Base-by-base conservation (phyloP, 306 rosid genomes). In the Acacia melanoxylon region DNA sequence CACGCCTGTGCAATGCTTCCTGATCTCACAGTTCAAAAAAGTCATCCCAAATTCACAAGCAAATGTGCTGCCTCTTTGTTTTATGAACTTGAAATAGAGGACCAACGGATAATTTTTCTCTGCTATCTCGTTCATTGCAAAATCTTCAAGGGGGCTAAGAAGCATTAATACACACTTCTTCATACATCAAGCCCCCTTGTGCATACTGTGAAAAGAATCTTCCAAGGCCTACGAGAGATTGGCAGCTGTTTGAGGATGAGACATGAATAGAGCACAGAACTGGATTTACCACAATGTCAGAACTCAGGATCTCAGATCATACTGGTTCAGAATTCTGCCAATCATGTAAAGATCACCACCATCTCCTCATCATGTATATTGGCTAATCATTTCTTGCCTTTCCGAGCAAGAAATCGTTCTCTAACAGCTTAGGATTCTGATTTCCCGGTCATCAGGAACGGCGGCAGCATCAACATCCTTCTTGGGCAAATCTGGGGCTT, bases 391-490 rank as follows among this genome's bases (percentile, higher is more conserved):
- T 95, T 92, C 45, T 86, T 91, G 81, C 61, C 93, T 91, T 87
- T 92, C 15, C 95, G 93, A 81, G 95, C 97, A 84, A 87, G 91
- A 84, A 90, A 90, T 72, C 98, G 91, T 89, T 93, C 98, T 85
- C 98, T 79, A 76, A 94, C 98, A 42, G 96, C 98, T 84, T 83
- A n/a, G 91, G 85, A 95, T 87, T 85, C 87, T 93, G 76, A 86
- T 88, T 69, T 91, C 91, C 15, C 41, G 83, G 40, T 91, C 92
- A 78, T 90, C 92, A 27, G 83, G 85, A 45, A 59, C 80, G 10
- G 41, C 72, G 29, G 89, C 48, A 66, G 67, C 79, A 22, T 78
- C 86, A 17, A 49, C 84, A 46, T 80, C 88, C 84, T 88, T 90
- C 91, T 91, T 89, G 42, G 89, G 90, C 78, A 87, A 81, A 72